phyloP scores from a whole-genome alignment of 257 asterid genomes.

The Solanum virginianum region DNA sequence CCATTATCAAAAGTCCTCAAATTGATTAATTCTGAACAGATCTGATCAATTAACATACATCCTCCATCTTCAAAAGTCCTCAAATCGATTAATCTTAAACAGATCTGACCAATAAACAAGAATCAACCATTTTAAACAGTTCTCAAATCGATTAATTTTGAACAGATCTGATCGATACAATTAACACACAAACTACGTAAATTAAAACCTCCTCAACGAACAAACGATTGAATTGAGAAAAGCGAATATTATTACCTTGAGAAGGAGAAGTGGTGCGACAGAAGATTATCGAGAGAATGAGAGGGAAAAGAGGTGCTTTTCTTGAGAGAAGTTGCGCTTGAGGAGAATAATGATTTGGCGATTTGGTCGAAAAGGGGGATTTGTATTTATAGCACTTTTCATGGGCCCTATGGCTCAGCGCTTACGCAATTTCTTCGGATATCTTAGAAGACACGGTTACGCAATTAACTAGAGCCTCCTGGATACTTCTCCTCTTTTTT shows the following conservation, averaged over 20 bases:
- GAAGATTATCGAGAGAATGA: background rate
- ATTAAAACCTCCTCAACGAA: background rate
- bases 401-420: background rate
- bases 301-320: background rate
- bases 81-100: background rate
- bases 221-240: background rate
- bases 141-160: background rate
- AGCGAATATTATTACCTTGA: background rate
- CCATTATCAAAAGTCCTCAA: background rate
- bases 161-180: background rate
- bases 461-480: background rate
- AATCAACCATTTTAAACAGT: no score
- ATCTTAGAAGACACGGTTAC: background rate
- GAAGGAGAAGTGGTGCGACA: background rate
- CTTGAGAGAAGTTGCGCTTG: background rate
- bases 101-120: background rate
- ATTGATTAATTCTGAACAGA: background rate
- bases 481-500: background rate
- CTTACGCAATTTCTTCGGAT: background rate
- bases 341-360: background rate
- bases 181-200: background rate
- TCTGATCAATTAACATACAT: background rate
- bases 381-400: background rate
- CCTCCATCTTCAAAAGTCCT: background rate
- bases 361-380: background rate